These are phyloP conservation scores for Podaxis sp. DNA, from an alignment of 768 basidiomycete genomes.

Conservation along the genomic window DNA sequence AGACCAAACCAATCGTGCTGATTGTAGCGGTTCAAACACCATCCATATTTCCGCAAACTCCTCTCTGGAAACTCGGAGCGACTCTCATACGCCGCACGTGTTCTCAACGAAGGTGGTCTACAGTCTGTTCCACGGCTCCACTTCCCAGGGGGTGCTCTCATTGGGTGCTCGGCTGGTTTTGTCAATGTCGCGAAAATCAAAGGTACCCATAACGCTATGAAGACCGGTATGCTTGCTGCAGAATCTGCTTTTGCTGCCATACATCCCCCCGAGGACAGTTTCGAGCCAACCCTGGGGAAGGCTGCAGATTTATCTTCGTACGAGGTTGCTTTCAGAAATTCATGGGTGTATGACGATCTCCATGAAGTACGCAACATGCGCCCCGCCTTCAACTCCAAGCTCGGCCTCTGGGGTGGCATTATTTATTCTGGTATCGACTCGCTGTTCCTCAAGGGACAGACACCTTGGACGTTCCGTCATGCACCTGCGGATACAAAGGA, in stretches of 20 bases:
- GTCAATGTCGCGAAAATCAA: conserved; percentile 98
- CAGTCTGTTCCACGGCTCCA: conserved; percentile 83
- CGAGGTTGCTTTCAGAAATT: conserved; percentile 63
- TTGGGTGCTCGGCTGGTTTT: conserved; percentile 96
- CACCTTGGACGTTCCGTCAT: conserved; percentile 92
- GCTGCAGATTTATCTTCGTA: conserved; percentile 72
- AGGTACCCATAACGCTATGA: conserved; percentile 99
- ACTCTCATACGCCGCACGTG: conserved; percentile 88
- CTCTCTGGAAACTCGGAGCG: conserved; percentile 67
- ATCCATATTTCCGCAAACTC: conserved; percentile 85
- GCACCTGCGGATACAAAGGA: conserved; percentile 33
- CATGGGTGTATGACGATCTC: conserved; percentile 87
- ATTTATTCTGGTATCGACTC: conserved; percentile 88
- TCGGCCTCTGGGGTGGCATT: conserved; percentile 88
- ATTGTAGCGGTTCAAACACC: conserved; percentile 82
- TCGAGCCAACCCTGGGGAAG: conserved; percentile 15
- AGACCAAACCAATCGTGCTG: neutral
- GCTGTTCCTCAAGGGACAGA: conserved; percentile 77
- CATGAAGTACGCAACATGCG: conserved; percentile 90
- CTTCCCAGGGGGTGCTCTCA: conserved; percentile 93
- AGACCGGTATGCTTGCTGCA: conserved; percentile 96
- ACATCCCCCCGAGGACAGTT: conserved; percentile 25
- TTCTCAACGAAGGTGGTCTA: conserved; percentile 90
- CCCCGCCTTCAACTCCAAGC: conserved; percentile 77
- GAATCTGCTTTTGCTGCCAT: conserved; percentile 79